Percentiles rank a stretch among this genome's conserved stretches.
Conservation (phyloP, 108 stramenopile genomes). For the Nitzschia putrida region DNA sequence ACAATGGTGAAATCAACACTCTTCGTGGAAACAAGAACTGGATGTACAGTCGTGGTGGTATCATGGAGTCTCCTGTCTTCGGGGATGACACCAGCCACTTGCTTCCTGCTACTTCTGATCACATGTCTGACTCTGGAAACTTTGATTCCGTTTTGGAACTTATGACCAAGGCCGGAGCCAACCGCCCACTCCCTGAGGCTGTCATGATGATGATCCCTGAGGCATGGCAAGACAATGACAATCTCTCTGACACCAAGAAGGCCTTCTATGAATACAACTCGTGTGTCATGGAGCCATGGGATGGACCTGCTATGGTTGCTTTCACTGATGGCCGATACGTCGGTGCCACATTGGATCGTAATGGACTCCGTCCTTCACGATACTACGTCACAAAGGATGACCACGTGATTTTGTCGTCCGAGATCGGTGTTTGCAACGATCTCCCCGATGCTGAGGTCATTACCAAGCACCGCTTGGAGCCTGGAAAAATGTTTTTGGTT, state of each 20-base stretch:
- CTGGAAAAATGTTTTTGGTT: constrained; percentile 97
- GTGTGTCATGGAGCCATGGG: constrained; percentile 99
- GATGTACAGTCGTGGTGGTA: constrained; percentile 95
- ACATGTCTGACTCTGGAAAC: constrained; percentile 95
- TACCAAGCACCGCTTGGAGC: constrained; percentile 94
- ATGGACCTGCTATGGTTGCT: constrained; percentile 98
- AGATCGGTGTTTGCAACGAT: constrained; percentile 92
- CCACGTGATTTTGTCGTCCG: constrained; percentile 91
- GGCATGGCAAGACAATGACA: constrained; percentile 95
- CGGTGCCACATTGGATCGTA: constrained; percentile 93
- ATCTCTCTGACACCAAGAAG: constrained; percentile 88
- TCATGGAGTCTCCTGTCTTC: constrained; percentile 89
- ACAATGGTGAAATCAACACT: constrained; percentile 98
- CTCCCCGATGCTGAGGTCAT: constrained; percentile 83
- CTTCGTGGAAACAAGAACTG: constrained; percentile 96
- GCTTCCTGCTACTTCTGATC: constrained; percentile 84
- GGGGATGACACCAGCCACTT: constrained; percentile 84
- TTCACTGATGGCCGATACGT: constrained; percentile 95
- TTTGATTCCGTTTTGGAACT: constrained; percentile 95
- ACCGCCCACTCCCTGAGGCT: constrained; percentile 87
- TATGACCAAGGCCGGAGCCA: constrained; percentile 84
- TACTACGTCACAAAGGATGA: constrained; percentile 97
- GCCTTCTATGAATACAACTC: constrained; percentile 98
- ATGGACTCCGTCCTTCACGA: constrained; percentile 93
- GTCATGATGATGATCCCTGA: constrained; percentile 98